These are phyloP conservation scores for Zalaria obscura DNA, from an alignment of 2,329 filamentous ascomycete species.

Conservation along the genomic window DNA sequence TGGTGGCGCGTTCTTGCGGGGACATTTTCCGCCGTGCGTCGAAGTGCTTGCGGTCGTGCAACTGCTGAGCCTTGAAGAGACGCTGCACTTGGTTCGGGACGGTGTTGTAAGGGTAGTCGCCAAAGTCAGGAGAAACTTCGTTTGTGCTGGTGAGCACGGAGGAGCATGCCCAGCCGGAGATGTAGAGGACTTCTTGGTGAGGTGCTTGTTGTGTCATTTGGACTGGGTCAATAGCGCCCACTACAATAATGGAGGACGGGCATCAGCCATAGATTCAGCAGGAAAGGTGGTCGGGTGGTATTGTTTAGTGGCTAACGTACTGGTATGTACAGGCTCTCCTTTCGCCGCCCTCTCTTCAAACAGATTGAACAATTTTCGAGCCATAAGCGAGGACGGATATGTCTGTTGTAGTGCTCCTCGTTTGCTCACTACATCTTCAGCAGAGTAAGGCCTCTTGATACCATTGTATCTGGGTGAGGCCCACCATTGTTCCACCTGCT, in stretches of 20 bases:
- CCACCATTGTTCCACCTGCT: conserved; percentile 87
- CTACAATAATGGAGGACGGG: conserved; percentile 26
- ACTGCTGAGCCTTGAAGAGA: conserved; percentile 87
- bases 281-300: no score
- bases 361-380: conserved; percentile 83
- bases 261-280: neutral
- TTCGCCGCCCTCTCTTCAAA: conserved; percentile 63
- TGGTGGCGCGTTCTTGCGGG: conserved; percentile 54
- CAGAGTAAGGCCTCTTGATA: conserved; percentile 83
- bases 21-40: conserved; percentile 69
- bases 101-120: conserved; percentile 97
- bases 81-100: conserved; percentile 97
- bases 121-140: conserved; percentile 94
- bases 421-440: conserved; percentile 86
- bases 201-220: conserved; percentile 98
- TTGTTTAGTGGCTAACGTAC: conserved; percentile 32
- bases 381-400: conserved; percentile 90
- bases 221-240: conserved; percentile 96
- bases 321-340: conserved; percentile 85
- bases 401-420: conserved; percentile 73
- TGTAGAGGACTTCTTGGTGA: conserved; percentile 89
- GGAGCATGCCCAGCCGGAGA: conserved; percentile 96
- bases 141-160: conserved; percentile 86
- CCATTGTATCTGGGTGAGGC: conserved; percentile 67
- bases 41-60: conserved; percentile 95